phyloP scores from a whole-genome alignment of 257 asterid species.

The Thymus quinquecostatus region DNA sequence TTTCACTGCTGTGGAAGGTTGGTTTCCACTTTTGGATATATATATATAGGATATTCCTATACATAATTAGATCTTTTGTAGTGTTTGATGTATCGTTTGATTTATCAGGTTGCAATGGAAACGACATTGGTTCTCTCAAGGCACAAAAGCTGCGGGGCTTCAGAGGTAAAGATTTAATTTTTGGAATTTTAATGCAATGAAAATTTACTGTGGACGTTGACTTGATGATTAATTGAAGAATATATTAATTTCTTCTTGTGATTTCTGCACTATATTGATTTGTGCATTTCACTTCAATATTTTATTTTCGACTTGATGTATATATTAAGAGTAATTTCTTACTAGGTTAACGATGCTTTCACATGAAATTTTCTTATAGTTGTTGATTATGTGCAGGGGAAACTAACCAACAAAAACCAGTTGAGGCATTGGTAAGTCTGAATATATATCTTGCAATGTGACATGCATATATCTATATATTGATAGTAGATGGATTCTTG shows the following conservation, averaged over 20 bases:
- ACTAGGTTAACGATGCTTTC: not conserved
- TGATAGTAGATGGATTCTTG: too few species aligned
- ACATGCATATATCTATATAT: too few species aligned
- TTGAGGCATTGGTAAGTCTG: slow-evolving; percentile 67
- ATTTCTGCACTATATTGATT: too few species aligned
- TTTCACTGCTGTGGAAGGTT: slow-evolving; percentile 65
- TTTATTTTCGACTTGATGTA: not conserved
- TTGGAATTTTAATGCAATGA: not conserved
- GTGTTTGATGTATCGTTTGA: not conserved
- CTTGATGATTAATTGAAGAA: too few species aligned
- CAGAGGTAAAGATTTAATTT: slow-evolving; percentile 44
- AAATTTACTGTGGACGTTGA: not conserved
- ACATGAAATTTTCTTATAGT: slow-evolving; percentile 12
- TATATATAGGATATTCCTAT: not conserved
- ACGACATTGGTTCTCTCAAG: slow-evolving; percentile 44
- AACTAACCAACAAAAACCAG: slow-evolving; percentile 51
- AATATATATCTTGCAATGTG: not conserved
- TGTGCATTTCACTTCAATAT: too few species aligned
- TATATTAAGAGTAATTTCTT: too few species aligned
- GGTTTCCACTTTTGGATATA: not conserved
- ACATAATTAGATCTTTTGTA: not conserved
- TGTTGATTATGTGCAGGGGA: slow-evolving; percentile 49
- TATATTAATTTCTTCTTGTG: too few species aligned
- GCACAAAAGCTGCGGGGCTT: slow-evolving; percentile 50
- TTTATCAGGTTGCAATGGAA: slow-evolving; percentile 50